Conservation (phyloP, 2,329 filamentous ascomycete genomes). For the Talaromyces sp. region DNA sequence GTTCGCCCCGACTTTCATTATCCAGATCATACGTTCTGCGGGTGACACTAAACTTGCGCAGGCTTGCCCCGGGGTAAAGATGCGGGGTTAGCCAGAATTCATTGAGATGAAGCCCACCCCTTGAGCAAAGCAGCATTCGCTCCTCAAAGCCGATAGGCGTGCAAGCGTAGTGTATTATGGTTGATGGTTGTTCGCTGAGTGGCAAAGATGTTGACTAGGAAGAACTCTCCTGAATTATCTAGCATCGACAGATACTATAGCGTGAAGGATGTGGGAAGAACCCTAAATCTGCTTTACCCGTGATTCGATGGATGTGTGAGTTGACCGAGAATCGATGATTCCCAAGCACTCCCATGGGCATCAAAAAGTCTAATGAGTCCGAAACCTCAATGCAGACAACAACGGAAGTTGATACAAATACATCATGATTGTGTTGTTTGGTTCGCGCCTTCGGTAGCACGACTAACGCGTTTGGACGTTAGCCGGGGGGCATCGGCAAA, state of each 20-base stretch:
- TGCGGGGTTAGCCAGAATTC: not conserved
- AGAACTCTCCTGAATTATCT: not conserved
- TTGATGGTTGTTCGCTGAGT: not conserved
- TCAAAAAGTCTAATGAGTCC: too few relatives aligned
- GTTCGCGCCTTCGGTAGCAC: not conserved
- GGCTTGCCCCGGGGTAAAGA: not conserved
- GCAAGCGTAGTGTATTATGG: not conserved
- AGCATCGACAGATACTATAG: too few relatives aligned
- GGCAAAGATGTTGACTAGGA: not conserved
- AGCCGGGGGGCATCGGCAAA: not conserved
- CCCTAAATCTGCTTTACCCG: not conserved
- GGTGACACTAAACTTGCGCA: too few relatives aligned
- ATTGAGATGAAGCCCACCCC: not conserved
- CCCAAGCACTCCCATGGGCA: too few relatives aligned
- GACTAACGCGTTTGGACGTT: not conserved
- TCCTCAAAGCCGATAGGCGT: not conserved
- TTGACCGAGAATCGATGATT: too few relatives aligned
- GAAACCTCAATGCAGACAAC: too few relatives aligned
- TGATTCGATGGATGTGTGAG: not conserved
- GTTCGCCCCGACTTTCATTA: not conserved
- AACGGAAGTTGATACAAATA: too few relatives aligned
- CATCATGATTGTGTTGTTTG: not conserved
- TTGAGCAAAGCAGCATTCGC: not conserved
- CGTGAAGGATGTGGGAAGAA: too few relatives aligned
- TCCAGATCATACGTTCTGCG: too few relatives aligned